phyloP scores from a whole-genome alignment of 1,284 basidiomycete species.

The Jaminaea rosea region DNA sequence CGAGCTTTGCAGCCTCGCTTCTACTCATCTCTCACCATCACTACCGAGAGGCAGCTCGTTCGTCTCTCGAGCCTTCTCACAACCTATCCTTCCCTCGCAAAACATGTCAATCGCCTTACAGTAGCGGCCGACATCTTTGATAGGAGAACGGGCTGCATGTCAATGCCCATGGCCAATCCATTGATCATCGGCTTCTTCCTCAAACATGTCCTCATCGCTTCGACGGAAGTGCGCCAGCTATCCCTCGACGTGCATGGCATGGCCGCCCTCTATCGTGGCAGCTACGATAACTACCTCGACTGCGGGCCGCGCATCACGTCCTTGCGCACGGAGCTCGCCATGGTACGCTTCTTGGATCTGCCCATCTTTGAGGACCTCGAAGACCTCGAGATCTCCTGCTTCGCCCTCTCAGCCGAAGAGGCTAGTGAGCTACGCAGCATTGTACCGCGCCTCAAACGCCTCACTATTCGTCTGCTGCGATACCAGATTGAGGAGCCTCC shows the following conservation, averaged over 20 bases:
- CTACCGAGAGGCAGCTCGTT: slow-evolving; percentile 11
- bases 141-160: slow-evolving; percentile 20
- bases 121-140: slow-evolving; percentile 27
- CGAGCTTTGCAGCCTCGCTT: slow-evolving; percentile 17
- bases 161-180: slow-evolving; percentile 20
- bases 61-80: slow-evolving; percentile 19
- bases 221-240: slow-evolving; percentile 19
- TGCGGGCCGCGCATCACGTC: slow-evolving; percentile 17
- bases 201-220: slow-evolving; percentile 30
- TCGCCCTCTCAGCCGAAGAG: slow-evolving; percentile 20
- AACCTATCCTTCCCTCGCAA: slow-evolving; percentile 25
- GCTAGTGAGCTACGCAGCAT: slow-evolving; percentile 18
- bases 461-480: slow-evolving; percentile 15
- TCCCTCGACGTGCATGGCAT: slow-evolving; percentile 32
- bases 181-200: slow-evolving; percentile 19
- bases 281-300: slow-evolving; percentile 14
- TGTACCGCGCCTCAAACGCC: slow-evolving; percentile 15
- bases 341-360: slow-evolving; percentile 23
- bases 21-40: slow-evolving; percentile 21
- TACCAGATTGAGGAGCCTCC: too few relatives aligned
- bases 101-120: slow-evolving; percentile 11
- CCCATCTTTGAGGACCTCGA: slow-evolving; percentile 24
- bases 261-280: slow-evolving; percentile 18
- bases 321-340: slow-evolving; percentile 26
- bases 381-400: slow-evolving; percentile 25